phyloP scores from a whole-genome alignment of 2,329 filamentous ascomycete genomes.

The Hysterium pulicare region DNA sequence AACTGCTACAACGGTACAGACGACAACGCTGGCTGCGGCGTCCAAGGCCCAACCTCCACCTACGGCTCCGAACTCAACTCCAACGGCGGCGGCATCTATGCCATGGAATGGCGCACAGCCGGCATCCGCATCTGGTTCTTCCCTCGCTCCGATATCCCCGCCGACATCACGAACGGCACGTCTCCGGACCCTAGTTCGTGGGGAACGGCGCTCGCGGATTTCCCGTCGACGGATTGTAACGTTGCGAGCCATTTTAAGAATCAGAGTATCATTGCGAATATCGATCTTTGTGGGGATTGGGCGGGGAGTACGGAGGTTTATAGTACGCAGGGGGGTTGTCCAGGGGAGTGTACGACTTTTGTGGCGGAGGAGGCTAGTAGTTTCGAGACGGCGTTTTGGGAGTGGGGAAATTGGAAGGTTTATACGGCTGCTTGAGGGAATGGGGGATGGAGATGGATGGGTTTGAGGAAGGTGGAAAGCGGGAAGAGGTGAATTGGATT shows the following conservation, averaged over 20 bases:
- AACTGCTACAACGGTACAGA: slow-evolving; percentile 37
- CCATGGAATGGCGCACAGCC: slow-evolving; percentile 29
- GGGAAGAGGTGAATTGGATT: no score
- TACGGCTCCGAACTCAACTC: slow-evolving; percentile 24
- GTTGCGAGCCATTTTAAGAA: slow-evolving; percentile 43
- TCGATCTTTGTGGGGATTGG: slow-evolving; percentile 53
- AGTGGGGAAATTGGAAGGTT: slow-evolving; percentile 21
- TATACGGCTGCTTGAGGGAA: slow-evolving; percentile 12
- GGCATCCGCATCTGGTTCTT: slow-evolving; percentile 43
- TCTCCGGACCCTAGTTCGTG: slow-evolving; percentile 17
- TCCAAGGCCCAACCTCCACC: slow-evolving; percentile 17
- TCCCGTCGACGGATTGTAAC: slow-evolving; percentile 33
- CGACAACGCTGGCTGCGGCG: slow-evolving; percentile 30
- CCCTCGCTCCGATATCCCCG: slow-evolving; percentile 13
- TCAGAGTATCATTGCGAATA: slow-evolving; percentile 41
- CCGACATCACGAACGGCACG: slow-evolving; percentile 8
- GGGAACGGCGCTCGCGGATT: slow-evolving; percentile 23
- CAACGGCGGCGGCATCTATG: slow-evolving; percentile 35
- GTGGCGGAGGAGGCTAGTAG: slow-evolving; percentile 13
- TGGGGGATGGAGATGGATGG: background rate
- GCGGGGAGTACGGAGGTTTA: slow-evolving; percentile 42
- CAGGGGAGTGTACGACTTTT: slow-evolving; percentile 36
- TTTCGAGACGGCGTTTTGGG: slow-evolving; percentile 26
- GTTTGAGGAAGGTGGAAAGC: no score
- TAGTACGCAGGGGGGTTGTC: slow-evolving; percentile 36